These are phyloP conservation scores for Sequoia sempervirens DNA, from an alignment of 75 land plant species.

Conservation along the genomic window DNA sequence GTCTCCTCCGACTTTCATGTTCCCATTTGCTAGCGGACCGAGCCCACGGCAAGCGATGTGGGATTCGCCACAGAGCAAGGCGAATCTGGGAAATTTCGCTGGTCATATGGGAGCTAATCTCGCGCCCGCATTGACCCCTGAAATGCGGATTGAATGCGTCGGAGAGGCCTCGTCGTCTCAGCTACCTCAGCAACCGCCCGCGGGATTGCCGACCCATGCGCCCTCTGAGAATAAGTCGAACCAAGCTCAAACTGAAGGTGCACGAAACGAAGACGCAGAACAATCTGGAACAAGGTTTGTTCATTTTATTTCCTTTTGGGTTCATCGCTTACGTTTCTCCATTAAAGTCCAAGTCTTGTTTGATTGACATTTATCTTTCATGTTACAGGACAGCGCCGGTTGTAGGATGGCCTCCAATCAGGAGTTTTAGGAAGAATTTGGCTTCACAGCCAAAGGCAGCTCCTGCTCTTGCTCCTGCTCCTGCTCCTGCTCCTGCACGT, in stretches of 20 bases:
- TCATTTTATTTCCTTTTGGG: not conserved
- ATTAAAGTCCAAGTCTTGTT: not conserved
- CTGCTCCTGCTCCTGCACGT: slow-evolving; percentile 1
- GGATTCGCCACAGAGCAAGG: not conserved
- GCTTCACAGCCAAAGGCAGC: slow-evolving; percentile 11
- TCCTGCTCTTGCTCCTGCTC: too few relatives aligned
- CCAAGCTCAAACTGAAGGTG: not conserved
- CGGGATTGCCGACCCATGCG: not conserved
- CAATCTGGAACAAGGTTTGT: not conserved
- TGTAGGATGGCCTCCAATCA: slow-evolving; percentile 97
- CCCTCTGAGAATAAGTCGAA: not conserved
- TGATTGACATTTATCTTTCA: not conserved
- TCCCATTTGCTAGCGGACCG: not conserved
- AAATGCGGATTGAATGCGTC: not conserved
- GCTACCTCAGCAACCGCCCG: not conserved
- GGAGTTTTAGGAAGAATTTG: slow-evolving; percentile 72
- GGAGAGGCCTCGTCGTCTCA: not conserved
- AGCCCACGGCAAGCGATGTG: not conserved
- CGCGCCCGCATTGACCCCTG: not conserved
- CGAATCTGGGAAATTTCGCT: not conserved
- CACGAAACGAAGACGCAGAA: not conserved
- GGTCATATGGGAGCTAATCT: not conserved
- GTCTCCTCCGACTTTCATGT: not conserved
- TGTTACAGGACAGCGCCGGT: slow-evolving; percentile 11
- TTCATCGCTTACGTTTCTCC: not conserved